Conservation (phyloP, 306 rosid genomes). For the Trichosanthes truncata region DNA sequence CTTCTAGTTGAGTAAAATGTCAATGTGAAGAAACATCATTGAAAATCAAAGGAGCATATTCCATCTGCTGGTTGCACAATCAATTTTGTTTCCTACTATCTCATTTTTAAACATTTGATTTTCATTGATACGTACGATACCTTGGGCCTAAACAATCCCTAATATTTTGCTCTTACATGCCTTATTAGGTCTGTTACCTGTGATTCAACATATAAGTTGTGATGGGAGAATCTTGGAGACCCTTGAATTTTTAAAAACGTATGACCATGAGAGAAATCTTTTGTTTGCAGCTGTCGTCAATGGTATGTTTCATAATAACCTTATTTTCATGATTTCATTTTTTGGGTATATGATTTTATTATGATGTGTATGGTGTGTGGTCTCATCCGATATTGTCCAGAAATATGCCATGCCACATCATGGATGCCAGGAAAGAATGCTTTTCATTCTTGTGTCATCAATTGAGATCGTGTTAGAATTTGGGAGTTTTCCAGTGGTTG, state of each 20-base stretch:
- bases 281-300: slow-evolving; percentile 52
- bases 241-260: slow-evolving; percentile 37
- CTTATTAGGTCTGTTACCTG: slow-evolving; percentile 63
- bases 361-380: background rate
- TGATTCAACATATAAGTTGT: slow-evolving; percentile 47
- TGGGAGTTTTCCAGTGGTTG: background rate
- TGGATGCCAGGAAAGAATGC: background rate
- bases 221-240: slow-evolving; percentile 54
- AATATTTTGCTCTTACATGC: background rate
- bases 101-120: background rate
- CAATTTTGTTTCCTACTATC: background rate
- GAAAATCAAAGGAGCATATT: background rate
- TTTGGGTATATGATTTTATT: background rate
- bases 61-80: background rate
- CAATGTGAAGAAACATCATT: background rate
- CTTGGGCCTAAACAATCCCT: background rate
- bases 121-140: background rate
- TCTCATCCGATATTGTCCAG: background rate
- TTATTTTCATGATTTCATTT: slow-evolving; percentile 11
- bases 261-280: slow-evolving; percentile 29
- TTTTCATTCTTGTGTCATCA: background rate
- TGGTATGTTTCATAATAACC: slow-evolving; percentile 34
- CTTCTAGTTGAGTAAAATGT: background rate
- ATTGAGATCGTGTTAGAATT: background rate
- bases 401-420: background rate